Evolutionary conservation across 306 rosid genomes (phyloP), one percentile per base, ranked within the genome.

Genomic region (Cucurbita maxima): DNA sequence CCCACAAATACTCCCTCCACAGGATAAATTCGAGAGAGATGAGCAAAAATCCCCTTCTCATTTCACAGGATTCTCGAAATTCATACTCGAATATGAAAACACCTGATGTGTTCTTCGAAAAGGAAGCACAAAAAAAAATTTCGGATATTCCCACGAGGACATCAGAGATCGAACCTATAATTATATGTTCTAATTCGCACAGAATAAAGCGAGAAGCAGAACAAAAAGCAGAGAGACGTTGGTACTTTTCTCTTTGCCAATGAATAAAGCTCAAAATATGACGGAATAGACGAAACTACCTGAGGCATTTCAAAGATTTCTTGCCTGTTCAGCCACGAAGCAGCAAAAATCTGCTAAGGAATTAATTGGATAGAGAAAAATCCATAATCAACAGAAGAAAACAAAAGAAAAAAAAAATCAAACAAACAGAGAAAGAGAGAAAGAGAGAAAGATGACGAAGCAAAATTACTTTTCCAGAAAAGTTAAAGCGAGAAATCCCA

Each of bases 261-360:
- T n/a, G 45, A 70, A 70, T 34, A 70, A 70, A 70, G 74, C 30
- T 70, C 30, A 13, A 68, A 68, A 45, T 13, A 14, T 3, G 14
- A 15, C 9, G 45, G 56, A 70, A 30, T 36, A 48, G 43, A 48
- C 52, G 52, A 47, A 66, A 41, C 66, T 22, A 91, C 97, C 92
- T 93, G 96, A 0, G 98, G 97, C 98, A 93, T 93, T 88, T 90
- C 92, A 97, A 96, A 90, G 57, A 87, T 59, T 80, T 60, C 25
- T 38, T 92, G 94, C 61, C 78, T 64, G 79, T 88, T 88, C 13
- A 90, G 76, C 82, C 98, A 83, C 16, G 97, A 84, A 81, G 97
- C 97, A 18, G 89, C 83, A 73, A 93, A 90, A 47, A 86, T 79
- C 85, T 82, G 81, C 40, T 40, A 45, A 45, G 18, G 19, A 7